These are phyloP conservation scores for Chlamydomonas sp. DNA, from an alignment of 139 green algal species.

Conservation along the genomic window DNA sequence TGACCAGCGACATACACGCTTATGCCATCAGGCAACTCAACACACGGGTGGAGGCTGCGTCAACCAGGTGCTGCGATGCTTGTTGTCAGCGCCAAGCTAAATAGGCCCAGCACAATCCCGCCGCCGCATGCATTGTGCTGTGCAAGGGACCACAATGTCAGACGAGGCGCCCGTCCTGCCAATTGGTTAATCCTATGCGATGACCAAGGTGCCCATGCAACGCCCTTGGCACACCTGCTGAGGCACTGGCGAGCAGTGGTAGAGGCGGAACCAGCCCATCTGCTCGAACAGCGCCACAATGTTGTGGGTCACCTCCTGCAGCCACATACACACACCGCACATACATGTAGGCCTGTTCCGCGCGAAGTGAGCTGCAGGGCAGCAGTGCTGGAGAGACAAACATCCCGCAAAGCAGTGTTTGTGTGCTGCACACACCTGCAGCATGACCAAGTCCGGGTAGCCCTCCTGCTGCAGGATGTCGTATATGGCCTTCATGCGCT, in stretches of 20 bases:
- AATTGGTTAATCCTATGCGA: not conserved
- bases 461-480: conserved; percentile 12
- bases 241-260: conserved; percentile 19
- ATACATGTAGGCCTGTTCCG: not conserved
- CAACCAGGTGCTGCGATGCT: too few relatives aligned
- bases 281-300: conserved; percentile 19
- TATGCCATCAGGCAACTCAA: too few relatives aligned
- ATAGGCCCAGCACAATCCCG: too few relatives aligned
- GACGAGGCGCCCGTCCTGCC: too few relatives aligned
- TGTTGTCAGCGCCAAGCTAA: too few relatives aligned
- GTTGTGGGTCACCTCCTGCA: conserved; percentile 33
- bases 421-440: not conserved
- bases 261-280: conserved; percentile 21
- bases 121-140: too few relatives aligned
- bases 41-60: too few relatives aligned
- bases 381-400: not conserved
- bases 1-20: not conserved
- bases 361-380: not conserved
- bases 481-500: conserved; percentile 16
- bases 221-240: not conserved
- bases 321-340: not conserved
- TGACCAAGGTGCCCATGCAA: not conserved
- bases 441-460: conserved; percentile 20
- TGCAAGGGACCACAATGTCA: not conserved
- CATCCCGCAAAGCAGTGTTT: not conserved